Evolutionary conservation across 352 stramenopile species (phyloP).

Genomic region (Globisporangium spiculum): DNA sequence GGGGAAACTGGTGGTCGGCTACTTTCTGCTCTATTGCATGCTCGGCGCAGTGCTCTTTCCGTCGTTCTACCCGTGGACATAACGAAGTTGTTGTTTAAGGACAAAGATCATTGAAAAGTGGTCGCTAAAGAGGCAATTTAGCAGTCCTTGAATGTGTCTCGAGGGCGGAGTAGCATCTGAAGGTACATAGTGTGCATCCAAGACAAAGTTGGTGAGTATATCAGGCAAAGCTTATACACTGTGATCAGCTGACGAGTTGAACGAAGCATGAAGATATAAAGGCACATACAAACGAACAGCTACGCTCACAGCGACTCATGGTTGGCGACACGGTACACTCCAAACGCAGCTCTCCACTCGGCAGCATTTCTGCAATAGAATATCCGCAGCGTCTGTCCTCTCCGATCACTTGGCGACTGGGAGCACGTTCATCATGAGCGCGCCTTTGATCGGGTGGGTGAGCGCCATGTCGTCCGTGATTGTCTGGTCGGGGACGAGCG

Average conservation of each 20-base stretch:
- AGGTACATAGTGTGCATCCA: too few relatives aligned
- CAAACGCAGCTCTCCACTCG: too few relatives aligned
- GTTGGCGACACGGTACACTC: too few relatives aligned
- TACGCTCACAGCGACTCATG: too few relatives aligned
- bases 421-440: slow-evolving; percentile 17
- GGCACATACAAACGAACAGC: background rate
- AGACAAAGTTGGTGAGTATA: too few relatives aligned
- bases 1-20: slow-evolving; percentile 43
- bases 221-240: too few relatives aligned
- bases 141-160: too few relatives aligned
- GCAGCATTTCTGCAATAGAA: too few relatives aligned
- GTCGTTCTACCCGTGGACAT: slow-evolving; percentile 86
- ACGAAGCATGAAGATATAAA: background rate
- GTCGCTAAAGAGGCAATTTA: too few relatives aligned
- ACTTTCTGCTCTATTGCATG: slow-evolving; percentile 73
- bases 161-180: too few relatives aligned
- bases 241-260: background rate
- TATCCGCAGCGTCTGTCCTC: background rate
- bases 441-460: slow-evolving; percentile 33
- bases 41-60: slow-evolving; percentile 67
- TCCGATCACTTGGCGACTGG: background rate
- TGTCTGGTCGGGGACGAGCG: slow-evolving; percentile 23
- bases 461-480: slow-evolving; percentile 32
- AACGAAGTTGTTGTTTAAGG: slow-evolving; percentile 4
- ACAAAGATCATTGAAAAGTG: too few relatives aligned